These are phyloP conservation scores for Xylogone sp. DNA, from an alignment of 2,329 filamentous ascomycete species.

Conservation along the genomic window DNA sequence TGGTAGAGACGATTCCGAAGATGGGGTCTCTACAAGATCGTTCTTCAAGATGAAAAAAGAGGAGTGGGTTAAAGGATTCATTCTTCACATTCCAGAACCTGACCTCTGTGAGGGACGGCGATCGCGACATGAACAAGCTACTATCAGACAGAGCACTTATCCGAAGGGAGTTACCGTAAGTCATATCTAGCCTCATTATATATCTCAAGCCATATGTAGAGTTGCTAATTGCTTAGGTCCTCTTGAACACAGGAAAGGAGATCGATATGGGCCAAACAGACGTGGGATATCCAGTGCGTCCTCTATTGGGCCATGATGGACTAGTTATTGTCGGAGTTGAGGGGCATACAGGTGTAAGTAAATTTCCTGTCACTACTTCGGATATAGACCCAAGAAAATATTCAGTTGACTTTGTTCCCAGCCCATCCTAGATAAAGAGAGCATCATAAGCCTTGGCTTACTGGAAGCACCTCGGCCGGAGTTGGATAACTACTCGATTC, in stretches of 20 bases:
- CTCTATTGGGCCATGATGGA: not conserved
- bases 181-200: not conserved
- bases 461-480: slow-evolving; percentile 1
- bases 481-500: not conserved
- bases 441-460: slow-evolving; percentile 4
- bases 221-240: not conserved
- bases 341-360: slow-evolving; percentile 5
- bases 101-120: not conserved
- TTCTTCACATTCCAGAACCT: slow-evolving; percentile 5
- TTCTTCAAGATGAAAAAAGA: not conserved
- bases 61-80: slow-evolving; percentile 4
- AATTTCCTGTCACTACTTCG: no score
- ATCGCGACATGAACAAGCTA: not conserved
- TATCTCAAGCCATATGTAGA: no score
- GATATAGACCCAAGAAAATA: not conserved
- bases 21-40: not conserved
- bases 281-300: slow-evolving; percentile 1
- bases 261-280: slow-evolving; percentile 3
- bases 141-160: not conserved
- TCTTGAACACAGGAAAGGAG: slow-evolving; percentile 3
- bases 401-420: not conserved
- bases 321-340: slow-evolving; percentile 1
- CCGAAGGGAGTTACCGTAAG: slow-evolving; percentile 2
- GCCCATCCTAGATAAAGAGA: not conserved
- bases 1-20: not conserved